Evolutionary conservation across 805 yeast species (phyloP), one percentile per base, ranked within the genome.

Genomic region (Suhomyces xylopsoci): DNA sequence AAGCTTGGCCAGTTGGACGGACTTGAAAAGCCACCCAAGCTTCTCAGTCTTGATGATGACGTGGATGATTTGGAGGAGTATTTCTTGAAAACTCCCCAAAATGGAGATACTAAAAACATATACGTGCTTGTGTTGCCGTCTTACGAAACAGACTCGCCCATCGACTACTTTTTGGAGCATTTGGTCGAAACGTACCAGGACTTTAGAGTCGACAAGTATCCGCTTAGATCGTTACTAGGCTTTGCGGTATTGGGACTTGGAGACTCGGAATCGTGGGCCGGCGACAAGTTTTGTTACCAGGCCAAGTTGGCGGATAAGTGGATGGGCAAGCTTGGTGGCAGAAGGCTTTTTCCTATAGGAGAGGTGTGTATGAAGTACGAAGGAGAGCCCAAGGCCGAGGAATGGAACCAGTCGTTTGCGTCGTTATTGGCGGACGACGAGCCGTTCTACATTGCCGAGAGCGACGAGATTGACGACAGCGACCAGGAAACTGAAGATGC

Each of bases 111-210:
- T 10, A 79, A 83, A 51, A 70, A 81, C 41, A 69, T 90, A 10
- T 91, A 90, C 62, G 65, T 92, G 36, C 58, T 91, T 53, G 89
- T 91, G 14, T 74, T 91, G 30, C 97, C 97, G 1, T 90, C 97
- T 0, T 91, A 91, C 64, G 97, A 90, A 58, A 88, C 92, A 0
- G 97, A 91, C 66, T 88, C 96, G 1, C 97, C 97, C 12, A 78
- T 92, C 30, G 97, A 91, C 67, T 92, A 83, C 64, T 90, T 90
- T 67, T 72, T 91, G 52, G 96, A 89, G 61, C 84, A 88, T 44
- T 74, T 91, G 58, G 78, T 82, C 56, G 97, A 91, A 51, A 90
- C 96, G 1, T 82, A 82, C 55, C 85, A 86, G 55, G 97, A 91
- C 67, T 90, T 90, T 72, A 78, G 97, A 58, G 81, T 91, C 32